Evolutionary conservation across 306 rosid species (phyloP).

Genomic region (Alnus glutinosa): DNA sequence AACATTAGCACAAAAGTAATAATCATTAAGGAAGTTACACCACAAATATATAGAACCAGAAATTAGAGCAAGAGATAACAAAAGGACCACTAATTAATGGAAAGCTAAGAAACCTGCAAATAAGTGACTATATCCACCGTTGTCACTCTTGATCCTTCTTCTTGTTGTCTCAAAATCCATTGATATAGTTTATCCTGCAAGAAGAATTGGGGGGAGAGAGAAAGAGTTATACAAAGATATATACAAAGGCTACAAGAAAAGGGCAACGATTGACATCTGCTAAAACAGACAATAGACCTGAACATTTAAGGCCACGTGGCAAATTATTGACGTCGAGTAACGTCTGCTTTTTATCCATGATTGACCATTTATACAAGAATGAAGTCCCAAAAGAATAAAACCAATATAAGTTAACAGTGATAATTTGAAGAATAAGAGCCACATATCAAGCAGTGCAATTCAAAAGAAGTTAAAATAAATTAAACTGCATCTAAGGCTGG

Average conservation of each 20-base stretch:
- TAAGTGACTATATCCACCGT: conserved; percentile 50
- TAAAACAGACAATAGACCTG: not conserved
- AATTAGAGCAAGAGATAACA: not conserved
- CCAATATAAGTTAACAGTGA: not conserved
- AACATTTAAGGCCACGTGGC: not conserved
- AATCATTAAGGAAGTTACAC: not conserved
- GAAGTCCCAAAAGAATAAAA: not conserved
- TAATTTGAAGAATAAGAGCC: not conserved
- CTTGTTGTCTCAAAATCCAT: conserved; percentile 65
- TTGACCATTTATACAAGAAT: not conserved
- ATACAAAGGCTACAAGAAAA: not conserved
- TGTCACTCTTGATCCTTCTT: conserved; percentile 59
- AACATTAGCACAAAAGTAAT: not conserved
- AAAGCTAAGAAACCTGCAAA: conserved; percentile 47
- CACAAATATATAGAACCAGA: not conserved
- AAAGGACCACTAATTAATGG: not conserved
- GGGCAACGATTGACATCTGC: not conserved
- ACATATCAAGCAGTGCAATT: not conserved
- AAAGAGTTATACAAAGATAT: not conserved
- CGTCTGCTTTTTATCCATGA: not conserved
- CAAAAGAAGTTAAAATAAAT: not conserved
- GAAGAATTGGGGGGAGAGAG: not conserved
- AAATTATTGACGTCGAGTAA: not conserved
- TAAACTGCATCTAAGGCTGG: not conserved
- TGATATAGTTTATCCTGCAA: conserved; percentile 64